Conservation (phyloP, 2,329 filamentous ascomycete genomes). For the Ampelomyces quisqualis region DNA sequence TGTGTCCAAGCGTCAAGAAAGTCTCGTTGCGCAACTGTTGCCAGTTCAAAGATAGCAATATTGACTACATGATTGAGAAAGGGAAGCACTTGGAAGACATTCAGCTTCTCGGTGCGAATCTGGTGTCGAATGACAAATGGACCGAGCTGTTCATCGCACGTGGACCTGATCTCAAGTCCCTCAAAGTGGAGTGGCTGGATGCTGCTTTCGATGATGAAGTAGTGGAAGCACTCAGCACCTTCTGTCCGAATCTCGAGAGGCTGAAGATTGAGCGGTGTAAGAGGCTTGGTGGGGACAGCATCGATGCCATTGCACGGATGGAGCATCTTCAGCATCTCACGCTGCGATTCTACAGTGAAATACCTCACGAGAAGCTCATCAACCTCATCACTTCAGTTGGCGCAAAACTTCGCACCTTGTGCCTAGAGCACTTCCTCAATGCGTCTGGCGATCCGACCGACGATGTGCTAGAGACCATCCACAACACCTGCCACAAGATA, state of each 20-base stretch:
- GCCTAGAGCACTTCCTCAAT: constrained; percentile 67
- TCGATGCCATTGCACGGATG: constrained; percentile 65
- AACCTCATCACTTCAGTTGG: constrained; percentile 65
- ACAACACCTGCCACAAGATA: constrained; percentile 66
- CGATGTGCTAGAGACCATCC: constrained; percentile 66
- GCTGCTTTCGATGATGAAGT: constrained; percentile 74
- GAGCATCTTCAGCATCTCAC: constrained; percentile 71
- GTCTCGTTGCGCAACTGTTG: constrained; percentile 82
- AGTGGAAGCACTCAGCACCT: constrained; percentile 60
- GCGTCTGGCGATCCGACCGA: constrained; percentile 59
- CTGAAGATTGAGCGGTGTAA: constrained; percentile 84
- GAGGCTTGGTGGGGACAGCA: constrained; percentile 64
- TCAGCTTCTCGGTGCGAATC: constrained; percentile 80
- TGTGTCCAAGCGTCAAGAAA: constrained; percentile 66
- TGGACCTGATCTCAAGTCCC: constrained; percentile 63
- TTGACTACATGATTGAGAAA: constrained; percentile 77
- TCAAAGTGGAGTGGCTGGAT: constrained; percentile 84
- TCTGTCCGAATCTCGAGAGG: constrained; percentile 68
- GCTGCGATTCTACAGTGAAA: constrained; percentile 63
- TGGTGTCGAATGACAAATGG: constrained; percentile 78
- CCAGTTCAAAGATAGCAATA: constrained; percentile 82
- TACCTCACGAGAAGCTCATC: constrained; percentile 60
- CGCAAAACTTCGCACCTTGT: constrained; percentile 70
- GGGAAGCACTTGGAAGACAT: constrained; percentile 69
- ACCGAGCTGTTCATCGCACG: constrained; percentile 65